Conservation (phyloP, 441 rosid genomes). For the Pelargonium fulgidum region DNA sequence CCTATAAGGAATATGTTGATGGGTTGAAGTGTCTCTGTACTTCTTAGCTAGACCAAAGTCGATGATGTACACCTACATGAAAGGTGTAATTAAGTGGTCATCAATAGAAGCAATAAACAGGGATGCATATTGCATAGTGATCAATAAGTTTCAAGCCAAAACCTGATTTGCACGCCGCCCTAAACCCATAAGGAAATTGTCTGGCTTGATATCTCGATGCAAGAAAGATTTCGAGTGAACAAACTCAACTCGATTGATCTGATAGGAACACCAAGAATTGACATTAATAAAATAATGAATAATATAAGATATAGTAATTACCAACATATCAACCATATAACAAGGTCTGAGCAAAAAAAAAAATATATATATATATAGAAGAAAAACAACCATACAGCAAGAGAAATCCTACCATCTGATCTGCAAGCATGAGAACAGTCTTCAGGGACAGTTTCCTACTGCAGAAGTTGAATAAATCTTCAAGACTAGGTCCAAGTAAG, state of each 20-base stretch:
- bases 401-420: slow-evolving; percentile 18
- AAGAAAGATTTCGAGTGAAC: slow-evolving; percentile 91
- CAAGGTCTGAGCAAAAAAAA: too few species aligned
- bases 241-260: slow-evolving; percentile 92
- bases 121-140: background rate
- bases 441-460: slow-evolving; percentile 15
- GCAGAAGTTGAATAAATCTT: background rate
- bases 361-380: too few species aligned
- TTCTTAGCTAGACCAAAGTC: slow-evolving; percentile 99
- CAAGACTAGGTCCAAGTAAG: slow-evolving; percentile 3
- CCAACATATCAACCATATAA: too few species aligned
- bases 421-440: slow-evolving; percentile 18
- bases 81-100: slow-evolving; percentile 12
- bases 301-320: slow-evolving; percentile 8
- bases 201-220: slow-evolving; percentile 98
- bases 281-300: background rate
- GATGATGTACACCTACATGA: slow-evolving; percentile 67
- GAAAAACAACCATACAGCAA: background rate
- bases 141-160: slow-evolving; percentile 11
- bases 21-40: slow-evolving; percentile 80
- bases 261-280: slow-evolving; percentile 19
- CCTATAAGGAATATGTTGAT: slow-evolving; percentile 97
- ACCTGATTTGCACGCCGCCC: slow-evolving; percentile 98
- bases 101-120: slow-evolving; percentile 6
- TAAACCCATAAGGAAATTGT: slow-evolving; percentile 94